A percentile compares a stretch with the other conserved stretches of the same genome.
phyloP scores from a whole-genome alignment of 2,329 filamentous ascomycete species.

The Alternaria sp. region DNA sequence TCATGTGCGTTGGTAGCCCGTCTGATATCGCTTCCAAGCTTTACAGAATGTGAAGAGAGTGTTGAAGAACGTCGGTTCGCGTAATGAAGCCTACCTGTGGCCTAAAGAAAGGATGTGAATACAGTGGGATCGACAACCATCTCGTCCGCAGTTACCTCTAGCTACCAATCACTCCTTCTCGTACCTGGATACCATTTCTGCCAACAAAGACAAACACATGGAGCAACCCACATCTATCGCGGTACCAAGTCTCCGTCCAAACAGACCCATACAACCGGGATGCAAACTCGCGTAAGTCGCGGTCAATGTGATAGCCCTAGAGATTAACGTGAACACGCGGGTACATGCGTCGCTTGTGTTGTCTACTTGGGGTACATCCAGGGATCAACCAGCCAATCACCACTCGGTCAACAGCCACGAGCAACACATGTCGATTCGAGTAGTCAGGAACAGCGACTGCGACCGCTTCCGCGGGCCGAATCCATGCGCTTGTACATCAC shows the following conservation, averaged over 20 bases:
- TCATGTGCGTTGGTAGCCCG: too few species aligned
- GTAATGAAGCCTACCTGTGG: too few species aligned
- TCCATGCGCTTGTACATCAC: not conserved
- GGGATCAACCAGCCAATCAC: not conserved
- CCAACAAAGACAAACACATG: too few species aligned
- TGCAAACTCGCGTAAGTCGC: not conserved
- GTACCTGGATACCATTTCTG: too few species aligned
- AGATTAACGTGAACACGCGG: conserved; percentile 10
- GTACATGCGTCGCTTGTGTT: conserved; percentile 4
- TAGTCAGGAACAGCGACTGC: conserved; percentile 6
- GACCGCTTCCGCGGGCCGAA: conserved; percentile 4
- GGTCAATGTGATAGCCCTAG: not conserved
- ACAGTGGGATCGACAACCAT: too few species aligned
- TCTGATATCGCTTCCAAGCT: too few species aligned
- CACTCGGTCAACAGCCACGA: not conserved
- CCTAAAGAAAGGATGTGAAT: too few species aligned
- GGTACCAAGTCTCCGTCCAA: not conserved
- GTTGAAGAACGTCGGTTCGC: too few species aligned
- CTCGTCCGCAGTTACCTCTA: rapidly evolving
- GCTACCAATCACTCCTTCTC: too few species aligned
- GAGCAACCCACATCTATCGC: too few species aligned
- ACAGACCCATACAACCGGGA: not conserved
- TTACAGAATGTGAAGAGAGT: too few species aligned
- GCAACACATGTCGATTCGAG: conserved; percentile 3
- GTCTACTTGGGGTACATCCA: not conserved